These are phyloP conservation scores for Macaranga tanarius DNA, from an alignment of 441 rosid genomes.

Conservation along the genomic window DNA sequence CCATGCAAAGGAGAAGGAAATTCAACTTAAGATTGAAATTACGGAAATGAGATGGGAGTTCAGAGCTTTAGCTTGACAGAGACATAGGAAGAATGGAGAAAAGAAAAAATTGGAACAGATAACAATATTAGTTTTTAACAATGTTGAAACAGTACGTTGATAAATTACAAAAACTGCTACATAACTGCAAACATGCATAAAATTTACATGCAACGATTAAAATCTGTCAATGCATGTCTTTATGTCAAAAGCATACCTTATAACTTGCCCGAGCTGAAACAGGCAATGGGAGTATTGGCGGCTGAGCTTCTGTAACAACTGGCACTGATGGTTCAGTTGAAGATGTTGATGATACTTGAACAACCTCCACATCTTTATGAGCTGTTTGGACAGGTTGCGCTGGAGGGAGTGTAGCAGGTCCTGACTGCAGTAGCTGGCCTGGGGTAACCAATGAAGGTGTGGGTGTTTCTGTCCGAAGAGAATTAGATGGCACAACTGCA, in stretches of 20 bases:
- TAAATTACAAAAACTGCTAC: neutral
- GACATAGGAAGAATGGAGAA: neutral
- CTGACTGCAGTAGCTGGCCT: slow-evolving; percentile 66
- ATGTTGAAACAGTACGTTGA: neutral
- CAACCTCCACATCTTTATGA: slow-evolving; percentile 71
- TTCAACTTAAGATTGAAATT: neutral
- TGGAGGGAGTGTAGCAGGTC: slow-evolving; percentile 40
- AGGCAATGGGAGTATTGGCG: slow-evolving; percentile 88
- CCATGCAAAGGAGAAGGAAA: no score
- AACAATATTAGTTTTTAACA: neutral
- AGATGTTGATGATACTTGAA: slow-evolving; percentile 53
- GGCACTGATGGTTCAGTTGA: slow-evolving; percentile 48
- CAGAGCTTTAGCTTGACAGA: no score
- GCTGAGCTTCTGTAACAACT: slow-evolving; percentile 53
- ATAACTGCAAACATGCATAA: neutral
- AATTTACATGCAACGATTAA: neutral
- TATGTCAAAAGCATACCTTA: slow-evolving; percentile 32
- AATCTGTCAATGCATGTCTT: neutral
- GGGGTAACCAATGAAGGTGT: slow-evolving; percentile 68
- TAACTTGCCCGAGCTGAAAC: slow-evolving; percentile 47
- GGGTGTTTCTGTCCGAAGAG: slow-evolving; percentile 44
- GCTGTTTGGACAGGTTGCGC: slow-evolving; percentile 49
- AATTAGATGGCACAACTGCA: slow-evolving; percentile 41
- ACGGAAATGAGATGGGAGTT: neutral
- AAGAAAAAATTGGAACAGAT: neutral